Conservation (phyloP, 1,284 basidiomycete species). For the Coniferiporia weirii region DNA sequence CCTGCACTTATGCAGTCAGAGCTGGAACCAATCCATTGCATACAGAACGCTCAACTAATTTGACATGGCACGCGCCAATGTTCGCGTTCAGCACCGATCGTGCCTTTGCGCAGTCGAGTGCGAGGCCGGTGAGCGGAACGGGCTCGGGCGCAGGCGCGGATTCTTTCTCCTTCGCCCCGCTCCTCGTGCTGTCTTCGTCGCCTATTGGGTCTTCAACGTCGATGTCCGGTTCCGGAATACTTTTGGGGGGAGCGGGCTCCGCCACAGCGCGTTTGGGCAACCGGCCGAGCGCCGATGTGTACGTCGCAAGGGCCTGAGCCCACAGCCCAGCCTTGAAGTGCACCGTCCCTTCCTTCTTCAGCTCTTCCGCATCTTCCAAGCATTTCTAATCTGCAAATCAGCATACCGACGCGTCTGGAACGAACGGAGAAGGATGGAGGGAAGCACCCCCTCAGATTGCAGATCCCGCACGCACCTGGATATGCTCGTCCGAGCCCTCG, state of each 20-base stretch:
- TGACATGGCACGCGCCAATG: conserved; percentile 74
- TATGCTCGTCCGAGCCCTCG: conserved; percentile 4
- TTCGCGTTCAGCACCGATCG: conserved; percentile 73
- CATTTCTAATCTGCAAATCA: conserved; percentile 31
- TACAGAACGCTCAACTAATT: conserved; percentile 47
- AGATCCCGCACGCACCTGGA: conserved; percentile 1
- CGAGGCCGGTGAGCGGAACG: conserved; percentile 29
- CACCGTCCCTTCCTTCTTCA: conserved; percentile 57
- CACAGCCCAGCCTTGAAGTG: conserved; percentile 49
- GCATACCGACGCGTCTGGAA: background rate
- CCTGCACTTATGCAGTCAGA: conserved; percentile 36
- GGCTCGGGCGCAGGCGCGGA: conserved; percentile 3
- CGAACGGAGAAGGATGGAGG: too few relatives aligned
- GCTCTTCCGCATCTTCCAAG: conserved; percentile 47
- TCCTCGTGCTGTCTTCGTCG: conserved; percentile 14
- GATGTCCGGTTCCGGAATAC: background rate
- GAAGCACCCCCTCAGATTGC: background rate
- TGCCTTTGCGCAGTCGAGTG: conserved; percentile 46
- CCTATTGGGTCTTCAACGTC: conserved; percentile 8
- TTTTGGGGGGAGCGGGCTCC: background rate
- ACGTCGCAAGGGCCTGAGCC: conserved; percentile 60
- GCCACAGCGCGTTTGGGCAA: conserved; percentile 43
- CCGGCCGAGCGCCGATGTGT: conserved; percentile 51
- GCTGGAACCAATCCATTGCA: background rate
- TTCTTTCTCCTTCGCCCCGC: conserved; percentile 15